Conservation (phyloP, 805 yeast genomes). For the Metschnikowia matae region DNA sequence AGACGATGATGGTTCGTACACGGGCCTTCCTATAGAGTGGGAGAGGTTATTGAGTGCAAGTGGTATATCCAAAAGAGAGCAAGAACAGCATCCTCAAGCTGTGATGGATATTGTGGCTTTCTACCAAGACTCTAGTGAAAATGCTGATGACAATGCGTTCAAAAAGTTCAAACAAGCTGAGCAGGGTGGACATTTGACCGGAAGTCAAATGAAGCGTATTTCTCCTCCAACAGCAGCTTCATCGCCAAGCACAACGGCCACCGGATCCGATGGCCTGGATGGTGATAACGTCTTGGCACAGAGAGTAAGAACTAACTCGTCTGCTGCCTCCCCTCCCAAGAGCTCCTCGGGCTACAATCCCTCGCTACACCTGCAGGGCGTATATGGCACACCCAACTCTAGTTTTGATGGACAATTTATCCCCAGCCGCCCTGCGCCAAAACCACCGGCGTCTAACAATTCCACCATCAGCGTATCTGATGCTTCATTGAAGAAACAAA, state of each 20-base stretch:
- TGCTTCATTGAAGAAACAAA: not conserved
- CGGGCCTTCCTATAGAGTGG: slow-evolving; percentile 94
- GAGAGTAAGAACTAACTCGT: not conserved
- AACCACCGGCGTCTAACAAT: slow-evolving; percentile 36
- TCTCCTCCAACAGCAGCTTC: slow-evolving; percentile 23
- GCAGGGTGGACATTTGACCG: slow-evolving; percentile 4
- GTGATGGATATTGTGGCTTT: slow-evolving; percentile 88
- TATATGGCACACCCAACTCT: slow-evolving; percentile 1
- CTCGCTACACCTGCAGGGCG: not conserved
- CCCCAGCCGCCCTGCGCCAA: slow-evolving; percentile 68
- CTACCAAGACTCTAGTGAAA: slow-evolving; percentile 57
- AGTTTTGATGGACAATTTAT: slow-evolving; percentile 43
- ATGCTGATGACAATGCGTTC: slow-evolving; percentile 42
- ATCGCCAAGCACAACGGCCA: slow-evolving; percentile 31
- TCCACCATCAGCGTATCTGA: not conserved
- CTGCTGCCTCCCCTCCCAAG: not conserved
- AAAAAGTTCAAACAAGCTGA: slow-evolving; percentile 36
- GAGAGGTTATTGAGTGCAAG: slow-evolving; percentile 74
- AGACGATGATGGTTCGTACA: slow-evolving; percentile 81
- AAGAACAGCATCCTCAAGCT: slow-evolving; percentile 88
- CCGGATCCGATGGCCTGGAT: slow-evolving; percentile 9
- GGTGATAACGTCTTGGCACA: not conserved
- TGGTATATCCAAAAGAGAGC: slow-evolving; percentile 86
- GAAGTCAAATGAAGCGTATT: slow-evolving; percentile 11
- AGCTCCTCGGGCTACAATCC: not conserved